Evolutionary conservation across 2,329 filamentous ascomycete species (phyloP).

Genomic region (Colletotrichum sp.): DNA sequence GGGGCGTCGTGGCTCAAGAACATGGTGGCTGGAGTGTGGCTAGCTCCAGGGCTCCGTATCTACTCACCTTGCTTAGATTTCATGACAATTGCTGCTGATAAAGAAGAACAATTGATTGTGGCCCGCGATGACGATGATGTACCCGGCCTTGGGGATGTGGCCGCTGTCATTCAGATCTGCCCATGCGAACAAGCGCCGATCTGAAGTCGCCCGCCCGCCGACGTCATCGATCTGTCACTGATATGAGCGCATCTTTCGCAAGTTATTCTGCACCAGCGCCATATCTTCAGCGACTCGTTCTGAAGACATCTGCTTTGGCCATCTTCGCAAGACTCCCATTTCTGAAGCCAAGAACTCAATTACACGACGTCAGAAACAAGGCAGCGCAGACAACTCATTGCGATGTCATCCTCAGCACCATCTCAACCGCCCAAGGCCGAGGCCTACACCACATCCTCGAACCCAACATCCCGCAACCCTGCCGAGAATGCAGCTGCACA

Average conservation of each 20-base stretch:
- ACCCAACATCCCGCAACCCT: not conserved
- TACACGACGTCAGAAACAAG: too few species aligned
- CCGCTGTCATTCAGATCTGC: not conserved
- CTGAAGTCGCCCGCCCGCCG: conserved; percentile 2
- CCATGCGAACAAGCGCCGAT: conserved; percentile 11
- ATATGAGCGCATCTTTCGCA: not conserved
- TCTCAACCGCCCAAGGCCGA: conserved; percentile 12
- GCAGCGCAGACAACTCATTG: too few species aligned
- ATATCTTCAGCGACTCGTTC: not conserved
- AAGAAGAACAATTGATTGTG: not conserved
- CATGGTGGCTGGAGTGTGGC: not conserved
- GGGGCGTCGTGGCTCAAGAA: not conserved
- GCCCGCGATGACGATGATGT: not conserved
- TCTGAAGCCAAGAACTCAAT: not conserved
- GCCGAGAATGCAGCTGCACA: not conserved
- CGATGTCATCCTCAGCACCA: conserved; percentile 1
- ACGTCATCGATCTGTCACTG: conserved; percentile 22
- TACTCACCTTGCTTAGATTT: too few species aligned
- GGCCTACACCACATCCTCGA: conserved; percentile 7
- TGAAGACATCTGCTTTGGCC: not conserved
- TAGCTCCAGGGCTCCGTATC: not conserved
- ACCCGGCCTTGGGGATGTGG: not conserved
- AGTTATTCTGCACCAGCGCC: not conserved
- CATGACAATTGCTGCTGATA: not conserved
- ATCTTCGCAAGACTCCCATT: too few species aligned